These are phyloP conservation scores for Fraxinus albicans DNA, from an alignment of 305 asterid species.

Conservation along the genomic window DNA sequence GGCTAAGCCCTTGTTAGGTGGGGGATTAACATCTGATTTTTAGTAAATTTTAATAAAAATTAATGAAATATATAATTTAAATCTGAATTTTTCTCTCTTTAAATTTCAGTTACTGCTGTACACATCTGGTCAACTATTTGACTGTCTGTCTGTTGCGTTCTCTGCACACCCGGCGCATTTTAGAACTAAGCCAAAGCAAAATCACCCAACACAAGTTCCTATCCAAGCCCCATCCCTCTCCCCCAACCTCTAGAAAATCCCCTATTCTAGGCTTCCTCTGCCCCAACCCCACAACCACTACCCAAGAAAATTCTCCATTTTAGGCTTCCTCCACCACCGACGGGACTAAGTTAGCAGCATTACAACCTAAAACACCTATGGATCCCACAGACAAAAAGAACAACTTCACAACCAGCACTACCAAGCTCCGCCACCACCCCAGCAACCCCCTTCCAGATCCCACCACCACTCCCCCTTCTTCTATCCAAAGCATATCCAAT, in stretches of 20 bases:
- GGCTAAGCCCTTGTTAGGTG: too few species aligned
- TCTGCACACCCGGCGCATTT: constrained; percentile 41
- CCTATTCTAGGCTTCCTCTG: constrained; percentile 23
- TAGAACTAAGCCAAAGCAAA: constrained; percentile 29
- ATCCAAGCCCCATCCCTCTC: not conserved
- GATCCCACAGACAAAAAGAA: constrained; percentile 49
- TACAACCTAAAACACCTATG: constrained; percentile 39
- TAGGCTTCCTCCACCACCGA: not conserved
- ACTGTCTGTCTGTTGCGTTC: constrained; percentile 5
- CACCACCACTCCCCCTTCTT: constrained; percentile 35
- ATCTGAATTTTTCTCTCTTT: too few species aligned
- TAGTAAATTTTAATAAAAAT: too few species aligned
- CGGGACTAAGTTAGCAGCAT: constrained; percentile 25
- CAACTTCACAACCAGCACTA: constrained; percentile 25
- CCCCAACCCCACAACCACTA: not conserved
- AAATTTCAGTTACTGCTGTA: constrained; percentile 25
- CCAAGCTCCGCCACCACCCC: constrained; percentile 25
- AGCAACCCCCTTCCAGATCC: constrained; percentile 54
- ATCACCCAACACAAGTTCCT: constrained; percentile 28
- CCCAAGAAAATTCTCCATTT: not conserved
- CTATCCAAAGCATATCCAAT: constrained; percentile 52
- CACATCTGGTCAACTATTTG: constrained; percentile 31
- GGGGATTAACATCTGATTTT: too few species aligned
- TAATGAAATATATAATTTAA: too few species aligned
- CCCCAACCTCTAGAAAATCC: not conserved